Base-by-base conservation (phyloP, 73 alveolate species). In the Paramecium caudatum region DNA sequence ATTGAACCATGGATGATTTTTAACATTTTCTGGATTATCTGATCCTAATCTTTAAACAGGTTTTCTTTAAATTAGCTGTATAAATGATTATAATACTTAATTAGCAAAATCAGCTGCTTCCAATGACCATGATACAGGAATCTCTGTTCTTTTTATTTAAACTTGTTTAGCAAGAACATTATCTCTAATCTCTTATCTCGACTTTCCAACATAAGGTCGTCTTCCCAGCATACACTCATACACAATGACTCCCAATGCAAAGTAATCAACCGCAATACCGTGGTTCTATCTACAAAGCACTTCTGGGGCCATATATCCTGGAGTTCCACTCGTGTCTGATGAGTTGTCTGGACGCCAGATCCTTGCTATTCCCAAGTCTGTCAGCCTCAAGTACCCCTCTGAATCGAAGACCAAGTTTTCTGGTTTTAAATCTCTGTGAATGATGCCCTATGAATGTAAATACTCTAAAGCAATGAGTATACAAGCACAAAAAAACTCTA, bases 361-460 rank as follows among this genome's bases (percentile, higher is more conserved):
- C 74, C 98, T 91, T 0, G 99, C 99, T 23, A 98, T 96, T n/a
- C 99, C 99, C 61, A 98, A 82, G 90, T 98, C 99, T 9, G 99
- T 97, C 8, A 98, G 91, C 82, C 97, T 87, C 0, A 95, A 95
- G 82, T 96, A 96, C 10, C 99, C 99, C 16, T 91, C 91, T 10
- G 91, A 34, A 49, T 96, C 99, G 84, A 98, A 82, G 13, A 98
- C 99, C 32, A 98, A 87, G 91, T 98, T 98, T 74, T 98, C 99
- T 0, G 99, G 99, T 83, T 97, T 98, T 3, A 98, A 95, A 91
- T 98, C 99, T 74, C 99, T 65, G 82, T 98, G 99, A 37, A 98
- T 93, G 3, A 98, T 94, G 12, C 95, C 95, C 49, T 96, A 93
- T 1, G 93, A 74, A 91, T 98, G 99, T 48, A 97, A 62, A 84